These are phyloP conservation scores for Acanthamoeba lugdunensis DNA, from an alignment of 208 protist species.

Conservation along the genomic window DNA sequence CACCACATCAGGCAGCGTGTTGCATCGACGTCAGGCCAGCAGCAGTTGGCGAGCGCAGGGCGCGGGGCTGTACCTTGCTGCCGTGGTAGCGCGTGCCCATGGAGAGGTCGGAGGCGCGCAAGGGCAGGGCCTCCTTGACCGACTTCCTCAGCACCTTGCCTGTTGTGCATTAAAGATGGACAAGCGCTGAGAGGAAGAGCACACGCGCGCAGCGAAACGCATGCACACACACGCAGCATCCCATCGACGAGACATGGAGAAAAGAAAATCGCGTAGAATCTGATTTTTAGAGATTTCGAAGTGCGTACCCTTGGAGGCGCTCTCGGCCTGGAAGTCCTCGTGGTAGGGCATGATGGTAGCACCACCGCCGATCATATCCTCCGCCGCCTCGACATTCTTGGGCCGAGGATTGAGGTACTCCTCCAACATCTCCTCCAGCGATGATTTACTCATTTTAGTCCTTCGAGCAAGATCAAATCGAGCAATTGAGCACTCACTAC, in stretches of 20 bases:
- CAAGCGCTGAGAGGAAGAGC: background rate
- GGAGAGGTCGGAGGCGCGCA: constrained; percentile 38
- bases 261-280: background rate
- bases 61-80: background rate
- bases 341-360: constrained; percentile 17
- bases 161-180: background rate
- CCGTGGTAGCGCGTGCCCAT: constrained; percentile 46
- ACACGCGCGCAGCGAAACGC: no score
- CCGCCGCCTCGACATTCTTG: constrained; percentile 26
- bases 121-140: constrained; percentile 26
- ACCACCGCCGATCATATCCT: constrained; percentile 39
- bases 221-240: no score
- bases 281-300: background rate
- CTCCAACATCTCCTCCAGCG: constrained; percentile 58
- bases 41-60: no score
- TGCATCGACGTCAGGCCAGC: no score
- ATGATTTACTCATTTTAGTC: constrained; percentile 39
- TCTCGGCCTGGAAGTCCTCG: constrained; percentile 14
- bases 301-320: constrained; percentile 3
- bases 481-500: background rate
- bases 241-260: background rate
- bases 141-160: constrained; percentile 1
- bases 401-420: constrained; percentile 65
- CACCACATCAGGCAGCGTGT: background rate
- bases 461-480: background rate